Percentiles rank a stretch among this genome's conserved stretches.
These are phyloP conservation scores for Penicillium robsamsonii DNA, from an alignment of 495 filamentous ascomycete genomes.

Conservation along the genomic window DNA sequence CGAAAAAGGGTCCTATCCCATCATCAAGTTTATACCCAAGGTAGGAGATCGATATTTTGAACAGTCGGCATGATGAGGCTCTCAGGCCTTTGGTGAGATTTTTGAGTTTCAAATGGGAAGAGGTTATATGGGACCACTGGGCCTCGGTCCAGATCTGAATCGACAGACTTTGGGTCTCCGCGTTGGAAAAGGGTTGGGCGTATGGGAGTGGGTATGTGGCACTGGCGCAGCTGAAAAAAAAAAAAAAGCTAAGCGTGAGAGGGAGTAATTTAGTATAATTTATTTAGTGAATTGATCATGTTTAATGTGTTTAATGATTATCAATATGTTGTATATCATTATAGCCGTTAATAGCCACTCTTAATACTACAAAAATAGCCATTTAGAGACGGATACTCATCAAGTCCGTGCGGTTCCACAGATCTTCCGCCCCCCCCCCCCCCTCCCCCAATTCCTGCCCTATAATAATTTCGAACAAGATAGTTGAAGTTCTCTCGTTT, in stretches of 20 bases:
- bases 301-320: no score
- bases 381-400: neutral
- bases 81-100: neutral
- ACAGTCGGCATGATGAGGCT: slow-evolving; percentile 25
- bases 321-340: no score
- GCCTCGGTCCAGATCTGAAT: slow-evolving; percentile 32
- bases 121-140: neutral
- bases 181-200: no score
- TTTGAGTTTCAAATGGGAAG: neutral
- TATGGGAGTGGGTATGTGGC: no score
- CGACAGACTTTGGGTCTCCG: slow-evolving; percentile 19
- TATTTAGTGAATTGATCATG: no score
- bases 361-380: neutral
- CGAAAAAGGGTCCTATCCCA: slow-evolving; percentile 19
- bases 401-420: slow-evolving; percentile 4
- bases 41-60: slow-evolving; percentile 10
- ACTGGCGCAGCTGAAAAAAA: no score
- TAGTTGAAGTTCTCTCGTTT: neutral
- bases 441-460: neutral
- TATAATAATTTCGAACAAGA: neutral
- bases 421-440: slow-evolving; percentile 1
- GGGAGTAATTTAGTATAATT: no score
- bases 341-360: neutral
- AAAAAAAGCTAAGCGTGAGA: neutral
- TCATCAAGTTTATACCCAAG: slow-evolving; percentile 15